A percentile compares a stretch with the other conserved stretches of the same genome.
Conservation (phyloP, 352 stramenopile genomes). For the Globisporangium cystogenes region DNA sequence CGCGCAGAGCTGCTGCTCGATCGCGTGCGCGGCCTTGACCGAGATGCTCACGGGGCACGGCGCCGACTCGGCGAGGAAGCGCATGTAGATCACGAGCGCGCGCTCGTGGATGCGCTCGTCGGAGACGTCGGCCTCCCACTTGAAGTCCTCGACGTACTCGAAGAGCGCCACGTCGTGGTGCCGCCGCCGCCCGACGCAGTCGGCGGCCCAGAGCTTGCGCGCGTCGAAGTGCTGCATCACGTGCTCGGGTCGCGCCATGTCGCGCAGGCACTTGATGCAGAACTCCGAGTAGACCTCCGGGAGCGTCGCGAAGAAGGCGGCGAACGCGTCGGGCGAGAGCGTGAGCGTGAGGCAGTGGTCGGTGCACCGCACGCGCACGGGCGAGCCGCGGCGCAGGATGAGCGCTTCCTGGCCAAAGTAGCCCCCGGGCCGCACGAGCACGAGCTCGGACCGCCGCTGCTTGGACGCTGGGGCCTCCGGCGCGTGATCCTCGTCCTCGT, state of each 20-base stretch:
- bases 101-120: conserved; percentile 50
- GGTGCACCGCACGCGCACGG: conserved; percentile 24
- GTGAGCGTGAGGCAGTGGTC: conserved; percentile 47
- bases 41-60: conserved; percentile 30
- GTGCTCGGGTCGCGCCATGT: conserved; percentile 37
- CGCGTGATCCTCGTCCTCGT: conserved; percentile 17
- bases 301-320: conserved; percentile 47
- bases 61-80: conserved; percentile 37
- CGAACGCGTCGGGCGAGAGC: conserved; percentile 31
- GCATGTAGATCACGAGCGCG: conserved; percentile 52
- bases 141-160: conserved; percentile 65
- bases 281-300: conserved; percentile 62
- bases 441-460: conserved; percentile 14
- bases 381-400: conserved; percentile 33
- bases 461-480: conserved; percentile 9
- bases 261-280: conserved; percentile 58
- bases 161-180: conserved; percentile 54
- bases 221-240: conserved; percentile 69
- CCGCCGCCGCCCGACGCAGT: conserved; percentile 35
- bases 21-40: conserved; percentile 14
- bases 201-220: conserved; percentile 49
- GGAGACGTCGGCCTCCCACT: conserved; percentile 40
- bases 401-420: conserved; percentile 70
- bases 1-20: conserved; percentile 39
- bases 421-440: conserved; percentile 37